Percentiles rank a stretch among this genome's conserved stretches.
Evolutionary conservation across 495 filamentous ascomycete species (phyloP).

Genomic region (Cercophora scortea): DNA sequence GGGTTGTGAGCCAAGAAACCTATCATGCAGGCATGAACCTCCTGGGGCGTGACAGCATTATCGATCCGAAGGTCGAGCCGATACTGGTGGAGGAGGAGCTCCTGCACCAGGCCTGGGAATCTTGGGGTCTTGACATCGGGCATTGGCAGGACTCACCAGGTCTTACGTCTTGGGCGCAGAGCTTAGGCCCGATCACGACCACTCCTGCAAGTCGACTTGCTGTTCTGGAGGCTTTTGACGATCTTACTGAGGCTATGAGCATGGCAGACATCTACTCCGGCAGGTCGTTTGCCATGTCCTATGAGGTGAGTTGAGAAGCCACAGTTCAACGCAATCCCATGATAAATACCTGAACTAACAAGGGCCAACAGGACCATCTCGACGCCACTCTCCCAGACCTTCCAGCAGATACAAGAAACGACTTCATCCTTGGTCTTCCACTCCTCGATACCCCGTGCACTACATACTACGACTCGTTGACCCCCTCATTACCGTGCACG

Average conservation of each 20-base stretch:
- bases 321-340: no score
- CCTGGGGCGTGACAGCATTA: conserved; percentile 49
- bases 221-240: conserved; percentile 24
- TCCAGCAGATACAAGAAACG: conserved; percentile 49
- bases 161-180: conserved; percentile 20
- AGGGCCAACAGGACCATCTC: conserved; percentile 33
- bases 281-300: conserved; percentile 26
- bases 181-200: conserved; percentile 13
- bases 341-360: not conserved
- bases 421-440: conserved; percentile 55
- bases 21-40: conserved; percentile 74
- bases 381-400: conserved; percentile 57
- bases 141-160: conserved; percentile 31
- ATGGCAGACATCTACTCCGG: conserved; percentile 41
- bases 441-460: conserved; percentile 46
- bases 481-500: conserved; percentile 15
- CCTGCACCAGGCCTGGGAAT: conserved; percentile 44
- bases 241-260: conserved; percentile 36
- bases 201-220: conserved; percentile 11
- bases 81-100: conserved; percentile 42
- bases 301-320: conserved; percentile 25
- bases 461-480: conserved; percentile 17
- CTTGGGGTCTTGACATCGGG: conserved; percentile 48
- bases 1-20: conserved; percentile 78
- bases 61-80: conserved; percentile 7